phyloP scores from a whole-genome alignment of 148 eudicot species.

The Arbutus unedo region DNA sequence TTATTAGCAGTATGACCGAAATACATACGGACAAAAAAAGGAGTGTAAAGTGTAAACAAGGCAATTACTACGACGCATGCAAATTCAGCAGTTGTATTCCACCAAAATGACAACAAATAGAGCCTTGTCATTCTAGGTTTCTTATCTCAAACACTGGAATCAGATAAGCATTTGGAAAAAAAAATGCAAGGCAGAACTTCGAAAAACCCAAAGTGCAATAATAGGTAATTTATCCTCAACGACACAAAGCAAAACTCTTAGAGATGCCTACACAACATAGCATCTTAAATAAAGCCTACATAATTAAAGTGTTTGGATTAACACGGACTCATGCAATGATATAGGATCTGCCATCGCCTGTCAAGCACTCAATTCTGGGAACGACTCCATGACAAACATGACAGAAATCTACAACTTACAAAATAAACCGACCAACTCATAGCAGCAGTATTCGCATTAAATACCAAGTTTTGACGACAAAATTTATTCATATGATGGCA shows the following conservation, averaged over 20 bases:
- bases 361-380: slow-evolving; percentile 3
- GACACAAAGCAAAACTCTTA: background rate
- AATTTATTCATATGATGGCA: background rate
- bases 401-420: background rate
- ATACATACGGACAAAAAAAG: too few relatives aligned
- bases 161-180: too few relatives aligned
- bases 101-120: too few relatives aligned
- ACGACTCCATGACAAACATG: background rate
- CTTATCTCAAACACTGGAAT: too few relatives aligned
- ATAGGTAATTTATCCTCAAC: too few relatives aligned
- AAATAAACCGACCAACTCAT: background rate
- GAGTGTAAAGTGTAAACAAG: too few relatives aligned
- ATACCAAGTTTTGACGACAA: background rate
- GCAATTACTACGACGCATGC: too few relatives aligned
- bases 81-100: too few relatives aligned
- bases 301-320: background rate
- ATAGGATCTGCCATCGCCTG: slow-evolving; percentile 4
- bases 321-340: background rate
- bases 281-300: background rate
- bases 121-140: too few relatives aligned
- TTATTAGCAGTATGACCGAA: too few relatives aligned
- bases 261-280: background rate
- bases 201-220: too few relatives aligned
- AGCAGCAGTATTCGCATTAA: background rate
- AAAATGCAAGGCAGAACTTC: too few relatives aligned